Evolutionary conservation across 2,329 filamentous ascomycete genomes (phyloP), one percentile per base, ranked within the genome.

Genomic region (Aspergillus udagawae): DNA sequence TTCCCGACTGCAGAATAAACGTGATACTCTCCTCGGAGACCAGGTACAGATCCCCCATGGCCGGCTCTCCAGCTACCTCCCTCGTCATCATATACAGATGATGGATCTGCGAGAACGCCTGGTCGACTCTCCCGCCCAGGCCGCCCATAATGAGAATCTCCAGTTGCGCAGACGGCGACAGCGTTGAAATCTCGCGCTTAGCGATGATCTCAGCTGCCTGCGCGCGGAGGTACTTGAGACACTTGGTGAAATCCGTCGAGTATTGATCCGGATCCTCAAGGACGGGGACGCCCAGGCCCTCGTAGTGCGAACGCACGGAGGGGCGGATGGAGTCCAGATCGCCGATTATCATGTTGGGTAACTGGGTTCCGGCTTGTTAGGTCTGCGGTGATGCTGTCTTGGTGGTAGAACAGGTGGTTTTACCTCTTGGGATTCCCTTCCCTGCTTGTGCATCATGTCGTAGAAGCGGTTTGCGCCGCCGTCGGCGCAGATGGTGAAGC

Each of bases 181-280:
- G 4, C 21, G 20, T 48, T 52, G 17, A 12, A 3, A n/a, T n/a
- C 51, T 47, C 50, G 41, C 62, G 29, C 45, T 57, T 49, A 45
- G 49, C 32, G 38, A 70, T 58, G 41, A 73, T 70, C 10, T 67
- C 64, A 29, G 55, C 51, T 5, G 61, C 64, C 52, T 72, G 68
- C 4, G 52, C 65, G 50, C 82, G 82, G 61, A 86, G 81, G 74
- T 82, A 87, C 63, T 74, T 80, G 64, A 89, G 83, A 66, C 86
- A 90, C 78, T 99, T 99, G 65, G 84, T 87, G 66, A 97, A 96
- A 73, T 99, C 94, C 28, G 94, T 96, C 21, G 87, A 89, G 65
- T 95, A 84, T 73, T 97, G 91, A 70, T 95, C 90, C n/a, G 80
- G 72, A 61, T 93, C 86, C 65, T 86, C 78, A 62, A 91, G 81